Conservation (phyloP, 108 stramenopile genomes). For the Nitzschia sp. region DNA sequence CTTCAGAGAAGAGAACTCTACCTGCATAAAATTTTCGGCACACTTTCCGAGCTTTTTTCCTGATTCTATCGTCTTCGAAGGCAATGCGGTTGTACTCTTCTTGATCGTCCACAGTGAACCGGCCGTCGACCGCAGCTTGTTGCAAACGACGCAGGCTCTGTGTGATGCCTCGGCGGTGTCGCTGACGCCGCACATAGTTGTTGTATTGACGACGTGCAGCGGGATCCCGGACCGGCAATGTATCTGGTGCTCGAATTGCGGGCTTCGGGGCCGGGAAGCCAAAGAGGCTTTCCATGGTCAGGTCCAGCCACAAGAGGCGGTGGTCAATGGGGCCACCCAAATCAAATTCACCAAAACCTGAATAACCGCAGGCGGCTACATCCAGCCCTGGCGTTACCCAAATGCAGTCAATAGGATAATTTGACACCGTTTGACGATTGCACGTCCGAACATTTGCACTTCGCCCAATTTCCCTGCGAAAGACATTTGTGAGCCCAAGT, state of each 20-base stretch:
- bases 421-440: too few relatives aligned
- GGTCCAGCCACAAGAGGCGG: not conserved
- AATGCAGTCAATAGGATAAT: not conserved
- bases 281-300: not conserved
- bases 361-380: not conserved
- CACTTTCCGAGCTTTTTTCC: not conserved
- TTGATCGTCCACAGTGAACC: too few relatives aligned
- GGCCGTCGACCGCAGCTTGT: too few relatives aligned
- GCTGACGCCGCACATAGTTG: not conserved
- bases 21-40: conserved; percentile 4
- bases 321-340: not conserved
- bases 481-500: not conserved
- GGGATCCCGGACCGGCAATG: not conserved
- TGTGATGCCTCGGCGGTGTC: not conserved
- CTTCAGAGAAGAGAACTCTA: not conserved
- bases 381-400: not conserved
- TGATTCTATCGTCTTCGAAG: not conserved
- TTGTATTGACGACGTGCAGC: not conserved
- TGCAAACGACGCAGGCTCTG: too few relatives aligned
- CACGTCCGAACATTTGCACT: too few relatives aligned
- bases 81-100: too few relatives aligned
- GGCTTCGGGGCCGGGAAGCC: not conserved
- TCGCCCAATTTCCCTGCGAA: too few relatives aligned
- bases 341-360: not conserved
- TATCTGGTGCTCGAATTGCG: not conserved